A percentile compares a stretch with the other conserved stretches of the same genome.
Evolutionary conservation across 306 rosid genomes (phyloP).

Genomic region (Erythrophleum fordii): DNA sequence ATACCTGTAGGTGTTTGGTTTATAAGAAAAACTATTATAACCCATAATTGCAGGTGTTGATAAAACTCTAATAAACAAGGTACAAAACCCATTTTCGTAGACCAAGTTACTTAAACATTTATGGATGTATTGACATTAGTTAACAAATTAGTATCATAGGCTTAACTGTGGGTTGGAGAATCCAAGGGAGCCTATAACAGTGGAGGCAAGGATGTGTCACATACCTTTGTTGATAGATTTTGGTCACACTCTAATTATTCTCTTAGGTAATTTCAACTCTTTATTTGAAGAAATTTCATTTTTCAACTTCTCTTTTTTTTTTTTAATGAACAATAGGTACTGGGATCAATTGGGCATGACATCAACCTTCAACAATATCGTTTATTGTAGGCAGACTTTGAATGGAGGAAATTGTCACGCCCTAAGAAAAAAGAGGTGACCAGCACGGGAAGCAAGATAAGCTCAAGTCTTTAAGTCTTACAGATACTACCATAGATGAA

Average conservation of each 20-base stretch:
- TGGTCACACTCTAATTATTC: slow-evolving; percentile 44
- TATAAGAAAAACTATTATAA: too few species aligned
- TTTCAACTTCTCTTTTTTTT: background rate
- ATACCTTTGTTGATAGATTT: slow-evolving; percentile 64
- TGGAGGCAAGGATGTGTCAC: slow-evolving; percentile 67
- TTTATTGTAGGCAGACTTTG: slow-evolving; percentile 66
- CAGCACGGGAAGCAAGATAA: too few species aligned
- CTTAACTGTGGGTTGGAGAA: slow-evolving; percentile 73
- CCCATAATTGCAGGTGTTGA: slow-evolving; percentile 50
- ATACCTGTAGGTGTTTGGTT: too few species aligned
- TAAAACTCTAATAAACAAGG: slow-evolving; percentile 40
- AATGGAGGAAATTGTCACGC: too few species aligned
- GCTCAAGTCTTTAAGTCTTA: too few species aligned
- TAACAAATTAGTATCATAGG: slow-evolving; percentile 39
- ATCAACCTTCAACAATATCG: slow-evolving; percentile 55
- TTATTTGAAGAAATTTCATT: background rate
- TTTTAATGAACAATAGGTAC: slow-evolving; percentile 46
- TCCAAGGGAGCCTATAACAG: slow-evolving; percentile 77
- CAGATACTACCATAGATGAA: too few species aligned
- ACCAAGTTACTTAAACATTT: slow-evolving; percentile 49
- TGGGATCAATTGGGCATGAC: slow-evolving; percentile 74
- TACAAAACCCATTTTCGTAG: slow-evolving; percentile 59
- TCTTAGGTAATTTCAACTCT: background rate
- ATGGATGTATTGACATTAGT: slow-evolving; percentile 37
- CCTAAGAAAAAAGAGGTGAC: too few species aligned